Conservation (phyloP, 2,329 filamentous ascomycete species). For the Monosporascus sp. region DNA sequence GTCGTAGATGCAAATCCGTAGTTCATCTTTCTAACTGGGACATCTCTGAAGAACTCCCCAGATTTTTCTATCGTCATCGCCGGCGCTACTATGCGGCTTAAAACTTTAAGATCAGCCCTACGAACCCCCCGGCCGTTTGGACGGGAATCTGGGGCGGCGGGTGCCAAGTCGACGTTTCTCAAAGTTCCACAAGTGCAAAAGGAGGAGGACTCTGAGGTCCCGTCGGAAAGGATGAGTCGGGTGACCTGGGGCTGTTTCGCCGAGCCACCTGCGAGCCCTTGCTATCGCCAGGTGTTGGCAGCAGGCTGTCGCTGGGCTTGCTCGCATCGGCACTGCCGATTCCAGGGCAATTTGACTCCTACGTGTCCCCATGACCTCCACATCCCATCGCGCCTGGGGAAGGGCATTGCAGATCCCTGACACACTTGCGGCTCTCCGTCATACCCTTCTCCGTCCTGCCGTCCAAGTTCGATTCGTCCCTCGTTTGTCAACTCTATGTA, state of each 20-base stretch:
- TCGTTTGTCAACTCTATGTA: no score
- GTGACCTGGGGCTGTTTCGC: not conserved
- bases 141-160: slow-evolving; percentile 13
- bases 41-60: slow-evolving; percentile 19
- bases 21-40: slow-evolving; percentile 21
- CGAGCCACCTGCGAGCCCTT: no score
- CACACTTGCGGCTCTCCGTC: not conserved
- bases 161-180: not conserved
- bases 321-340: no score
- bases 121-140: slow-evolving; percentile 16
- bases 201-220: not conserved
- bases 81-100: slow-evolving; percentile 32
- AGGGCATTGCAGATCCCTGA: not conserved
- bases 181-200: not conserved
- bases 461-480: not conserved
- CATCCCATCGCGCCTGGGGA: not conserved
- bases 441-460: not conserved
- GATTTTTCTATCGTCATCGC: slow-evolving; percentile 28
- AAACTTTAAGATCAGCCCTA: slow-evolving; percentile 31
- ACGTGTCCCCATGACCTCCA: not conserved
- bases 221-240: not conserved
- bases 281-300: not conserved
- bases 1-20: slow-evolving; percentile 11
- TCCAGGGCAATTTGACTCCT: no score
- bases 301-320: not conserved